These are phyloP conservation scores for Ogataea naganishii DNA, from an alignment of 805 yeast genomes.

Conservation along the genomic window DNA sequence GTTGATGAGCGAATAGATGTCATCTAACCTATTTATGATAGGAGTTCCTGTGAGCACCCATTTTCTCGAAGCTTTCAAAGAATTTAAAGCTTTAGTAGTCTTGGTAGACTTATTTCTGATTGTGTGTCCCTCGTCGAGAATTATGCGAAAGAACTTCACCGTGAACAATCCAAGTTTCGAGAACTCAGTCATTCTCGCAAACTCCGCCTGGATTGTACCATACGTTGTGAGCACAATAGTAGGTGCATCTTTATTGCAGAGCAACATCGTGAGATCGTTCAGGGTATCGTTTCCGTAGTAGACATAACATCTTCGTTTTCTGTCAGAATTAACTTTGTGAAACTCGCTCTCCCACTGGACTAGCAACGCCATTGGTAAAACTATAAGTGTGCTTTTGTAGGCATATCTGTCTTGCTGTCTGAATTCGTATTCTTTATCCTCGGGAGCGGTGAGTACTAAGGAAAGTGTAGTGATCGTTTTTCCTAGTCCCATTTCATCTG, in stretches of 20 bases:
- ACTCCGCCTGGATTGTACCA: slow-evolving; percentile 79
- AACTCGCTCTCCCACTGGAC: slow-evolving; percentile 89
- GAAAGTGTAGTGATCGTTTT: slow-evolving; percentile 83
- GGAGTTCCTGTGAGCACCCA: slow-evolving; percentile 96
- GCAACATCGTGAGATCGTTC: slow-evolving; percentile 36
- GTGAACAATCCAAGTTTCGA: slow-evolving; percentile 53
- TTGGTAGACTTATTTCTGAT: slow-evolving; percentile 74
- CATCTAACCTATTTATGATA: slow-evolving; percentile 80
- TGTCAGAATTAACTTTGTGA: slow-evolving; percentile 40
- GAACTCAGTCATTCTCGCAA: slow-evolving; percentile 33
- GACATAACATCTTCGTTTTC: slow-evolving; percentile 38
- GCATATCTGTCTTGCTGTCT: slow-evolving; percentile 40
- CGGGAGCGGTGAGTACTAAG: slow-evolving; percentile 56
- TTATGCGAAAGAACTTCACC: slow-evolving; percentile 61
- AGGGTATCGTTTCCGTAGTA: slow-evolving; percentile 67
- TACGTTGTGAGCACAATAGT: slow-evolving; percentile 74
- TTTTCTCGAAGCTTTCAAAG: slow-evolving; percentile 51
- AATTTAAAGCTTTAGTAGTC: slow-evolving; percentile 71
- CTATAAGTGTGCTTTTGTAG: slow-evolving; percentile 59
- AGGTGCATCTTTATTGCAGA: slow-evolving; percentile 47
- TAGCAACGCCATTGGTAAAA: slow-evolving; percentile 87
- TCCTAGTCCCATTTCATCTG: slow-evolving; percentile 97
- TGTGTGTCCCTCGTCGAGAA: slow-evolving; percentile 83
- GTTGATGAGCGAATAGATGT: slow-evolving; percentile 66
- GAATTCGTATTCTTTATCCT: slow-evolving; percentile 27